Conservation (phyloP, 2,329 filamentous ascomycete species). For the Aspergillus felis region DNA sequence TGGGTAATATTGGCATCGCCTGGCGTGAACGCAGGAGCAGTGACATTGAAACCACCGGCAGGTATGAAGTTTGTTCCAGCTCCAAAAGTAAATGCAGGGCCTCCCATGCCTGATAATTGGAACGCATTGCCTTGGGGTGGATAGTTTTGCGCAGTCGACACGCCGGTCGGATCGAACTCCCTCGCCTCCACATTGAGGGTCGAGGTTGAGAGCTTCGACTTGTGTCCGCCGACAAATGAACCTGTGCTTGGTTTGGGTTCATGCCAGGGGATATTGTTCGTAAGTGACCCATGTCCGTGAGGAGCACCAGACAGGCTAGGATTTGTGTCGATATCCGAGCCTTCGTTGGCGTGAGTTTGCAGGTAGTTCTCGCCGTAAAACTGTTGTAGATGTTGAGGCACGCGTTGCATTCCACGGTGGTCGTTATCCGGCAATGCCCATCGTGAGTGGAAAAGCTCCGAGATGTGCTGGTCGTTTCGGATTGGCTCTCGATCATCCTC, state of each 20-base stretch:
- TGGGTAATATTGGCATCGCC: slow-evolving; percentile 11
- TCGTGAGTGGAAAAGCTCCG: slow-evolving; percentile 30
- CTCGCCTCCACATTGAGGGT: slow-evolving; percentile 86
- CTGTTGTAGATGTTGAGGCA: slow-evolving; percentile 28
- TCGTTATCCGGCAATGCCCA: slow-evolving; percentile 37
- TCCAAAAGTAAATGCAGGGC: slow-evolving; percentile 28
- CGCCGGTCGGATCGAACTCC: slow-evolving; percentile 66
- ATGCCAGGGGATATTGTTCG: slow-evolving; percentile 32
- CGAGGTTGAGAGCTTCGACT: slow-evolving; percentile 66
- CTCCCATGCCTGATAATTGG: slow-evolving; percentile 33
- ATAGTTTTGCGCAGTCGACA: slow-evolving; percentile 46
- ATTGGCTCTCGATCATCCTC: slow-evolving; percentile 58
- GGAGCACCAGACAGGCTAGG: slow-evolving; percentile 69
- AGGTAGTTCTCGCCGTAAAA: slow-evolving; percentile 32
- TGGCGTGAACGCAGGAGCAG: slow-evolving; percentile 69
- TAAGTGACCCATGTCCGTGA: slow-evolving; percentile 23
- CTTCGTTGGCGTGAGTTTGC: slow-evolving; percentile 44
- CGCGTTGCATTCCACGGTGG: slow-evolving; percentile 20
- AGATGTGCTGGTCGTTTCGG: slow-evolving; percentile 19
- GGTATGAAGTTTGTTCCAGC: slow-evolving; percentile 26
- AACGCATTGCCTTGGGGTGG: slow-evolving; percentile 43
- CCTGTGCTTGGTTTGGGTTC: slow-evolving; percentile 28
- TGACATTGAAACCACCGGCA: slow-evolving; percentile 60
- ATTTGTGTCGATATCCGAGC: slow-evolving; percentile 68
- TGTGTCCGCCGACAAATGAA: slow-evolving; percentile 52